Evolutionary conservation across 2,329 filamentous ascomycete genomes (phyloP), one percentile per base, ranked within the genome.

Genomic region (Magnaporthiopsis rhizophila): DNA sequence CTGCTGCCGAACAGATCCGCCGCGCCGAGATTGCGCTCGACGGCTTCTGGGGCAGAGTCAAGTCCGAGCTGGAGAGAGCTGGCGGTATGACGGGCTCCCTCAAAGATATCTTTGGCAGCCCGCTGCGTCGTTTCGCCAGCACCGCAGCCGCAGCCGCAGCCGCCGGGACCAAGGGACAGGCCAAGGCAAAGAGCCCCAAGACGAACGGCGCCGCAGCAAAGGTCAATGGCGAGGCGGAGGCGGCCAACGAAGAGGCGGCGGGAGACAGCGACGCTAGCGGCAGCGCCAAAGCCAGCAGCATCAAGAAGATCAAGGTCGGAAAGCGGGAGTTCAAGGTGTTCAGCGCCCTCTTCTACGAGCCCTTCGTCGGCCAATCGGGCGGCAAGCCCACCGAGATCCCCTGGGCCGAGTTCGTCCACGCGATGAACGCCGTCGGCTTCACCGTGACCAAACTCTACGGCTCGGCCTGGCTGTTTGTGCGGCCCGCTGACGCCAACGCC

Each of bases 381-480:
- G 36, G 26, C n/a, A 65, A 65, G 18, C 65, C 65, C 3, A 63
- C 66, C 13, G 63, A 63, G 21, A 32, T 68, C 4, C 53, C 63
- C 11, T 68, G 66, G 66, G 30, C 59, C 9, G 66, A 68, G 24
- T 62, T 68, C 15, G 65, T 68, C 32, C 64, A 66, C 50, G 58
- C 57, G 26, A 67, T 67, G 65, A 64, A 64, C 18, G 38, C 61
- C 60, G 53, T 63, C 6, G 34, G 63, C 2, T 64, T 68, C 28
- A n/a, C 58, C 3, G 64, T 64, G 3, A 28, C 58, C 50, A 64
- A 64, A 26, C 61, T 68, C 61, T 65, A 68, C 34, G 65, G 59
- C 3, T 68, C 66, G 8, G 65, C 65, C 3, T 68, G 66, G 66
- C 63, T 68, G 30, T 68, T 68, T 59, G 62, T 64, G 28, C 65